Conservation (phyloP, 371 early-diverging fungal species). For the Zopfochytrium polystomum region DNA sequence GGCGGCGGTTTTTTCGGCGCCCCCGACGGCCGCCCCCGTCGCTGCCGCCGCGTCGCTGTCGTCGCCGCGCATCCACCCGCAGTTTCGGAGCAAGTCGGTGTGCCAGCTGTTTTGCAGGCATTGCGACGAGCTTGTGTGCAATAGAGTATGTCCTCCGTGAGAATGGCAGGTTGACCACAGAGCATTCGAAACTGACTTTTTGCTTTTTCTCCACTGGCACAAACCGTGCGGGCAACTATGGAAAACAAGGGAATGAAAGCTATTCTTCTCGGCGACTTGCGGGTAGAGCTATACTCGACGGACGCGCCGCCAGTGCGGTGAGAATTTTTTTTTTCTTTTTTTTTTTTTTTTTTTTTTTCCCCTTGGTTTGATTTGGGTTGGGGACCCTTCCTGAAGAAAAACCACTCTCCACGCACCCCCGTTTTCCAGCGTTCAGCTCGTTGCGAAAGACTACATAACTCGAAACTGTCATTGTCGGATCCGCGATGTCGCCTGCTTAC, state of each 20-base stretch:
- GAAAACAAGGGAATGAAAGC: slow-evolving; percentile 47
- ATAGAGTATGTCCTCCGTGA: no score
- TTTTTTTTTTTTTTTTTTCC: not conserved
- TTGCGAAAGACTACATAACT: slow-evolving; percentile 48
- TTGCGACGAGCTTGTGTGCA: slow-evolving; percentile 42
- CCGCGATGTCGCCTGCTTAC: slow-evolving; percentile 47
- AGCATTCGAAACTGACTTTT: not conserved
- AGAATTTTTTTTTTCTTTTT: not conserved
- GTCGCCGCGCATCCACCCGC: slow-evolving; percentile 42
- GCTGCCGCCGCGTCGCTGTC: slow-evolving; percentile 3
- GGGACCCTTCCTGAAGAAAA: no score
- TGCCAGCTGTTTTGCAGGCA: slow-evolving; percentile 47
- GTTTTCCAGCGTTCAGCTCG: slow-evolving; percentile 42
- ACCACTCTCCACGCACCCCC: not conserved
- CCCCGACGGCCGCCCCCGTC: slow-evolving; percentile 20
- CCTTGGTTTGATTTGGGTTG: no score
- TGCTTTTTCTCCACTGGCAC: slow-evolving; percentile 1
- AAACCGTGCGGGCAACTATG: slow-evolving; percentile 1
- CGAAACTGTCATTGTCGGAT: slow-evolving; percentile 50
- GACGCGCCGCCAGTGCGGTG: slow-evolving; percentile 43
- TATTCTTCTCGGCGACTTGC: slow-evolving; percentile 49
- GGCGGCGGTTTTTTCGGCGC: no score
- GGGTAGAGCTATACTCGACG: slow-evolving; percentile 50
- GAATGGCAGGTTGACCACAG: no score
- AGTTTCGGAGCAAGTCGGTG: slow-evolving; percentile 50